Base-by-base conservation (phyloP, 116 monocot genomes). In the Iris pallida region DNA sequence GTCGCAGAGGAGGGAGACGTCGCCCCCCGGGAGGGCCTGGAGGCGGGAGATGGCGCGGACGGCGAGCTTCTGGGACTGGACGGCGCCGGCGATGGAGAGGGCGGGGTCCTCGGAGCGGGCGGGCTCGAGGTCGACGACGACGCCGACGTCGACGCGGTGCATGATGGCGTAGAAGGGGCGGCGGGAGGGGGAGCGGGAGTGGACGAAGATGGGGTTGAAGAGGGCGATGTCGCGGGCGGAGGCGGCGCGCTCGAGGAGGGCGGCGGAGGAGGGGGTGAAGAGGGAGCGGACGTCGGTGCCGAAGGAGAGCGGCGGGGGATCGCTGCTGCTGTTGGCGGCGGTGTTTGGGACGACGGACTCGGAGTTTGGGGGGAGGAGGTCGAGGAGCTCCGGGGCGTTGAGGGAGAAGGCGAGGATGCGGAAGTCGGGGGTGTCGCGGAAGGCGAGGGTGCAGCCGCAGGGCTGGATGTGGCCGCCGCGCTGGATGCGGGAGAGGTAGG, bases 41-140 rank as follows among this genome's bases (percentile, higher is more conserved):
- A 94, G 76, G 7, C 79, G 70, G 16, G 94, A 90, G 53, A 94
- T 86, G 4, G 87, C 94, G 16, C 85, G 81, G 13, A 90, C 95
- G 6, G 91, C 95, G 55, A 96, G 86, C 76, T 91, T 95, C 76
- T 95, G 90, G 0, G 94, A 94, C 69, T 94, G 90, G 8, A 94
- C 85, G 10, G 91, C 88, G 5, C 88, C 91, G 16, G 89, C 95
- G 17, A 86, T 72, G 58, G 82, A 85, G 59, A 90, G 77, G 4
- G 85, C 75, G 43, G 90, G 83, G 46, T 90, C 94, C 68, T 88
- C 90, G 0, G 85, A 42, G 13, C 74, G 61, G 15, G 91, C 81
- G 42, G 95, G 95, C 57, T 95, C 95, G 46, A 95, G 84, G 62
- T 95, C 95, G 47, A 95, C 74, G 66, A 91, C 87, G 71, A 94